Conservation (phyloP, 2,329 filamentous ascomycete genomes). For the Verticillium longisporum region DNA sequence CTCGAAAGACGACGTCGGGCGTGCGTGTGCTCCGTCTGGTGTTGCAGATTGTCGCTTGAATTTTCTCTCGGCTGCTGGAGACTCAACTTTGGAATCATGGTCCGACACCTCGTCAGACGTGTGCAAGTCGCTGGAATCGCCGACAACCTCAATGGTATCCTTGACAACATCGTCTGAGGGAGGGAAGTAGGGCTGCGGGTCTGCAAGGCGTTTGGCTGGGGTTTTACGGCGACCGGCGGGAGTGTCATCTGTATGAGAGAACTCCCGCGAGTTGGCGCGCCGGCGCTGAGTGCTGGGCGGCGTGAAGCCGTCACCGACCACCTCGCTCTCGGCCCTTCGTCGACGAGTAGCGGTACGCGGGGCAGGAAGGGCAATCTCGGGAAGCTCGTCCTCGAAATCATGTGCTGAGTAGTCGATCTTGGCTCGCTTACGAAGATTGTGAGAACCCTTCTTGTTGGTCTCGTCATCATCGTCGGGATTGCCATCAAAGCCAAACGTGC, state of each 20-base stretch:
- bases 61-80: background rate
- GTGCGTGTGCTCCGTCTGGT: background rate
- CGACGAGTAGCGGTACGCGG: conserved; percentile 18
- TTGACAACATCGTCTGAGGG: conserved; percentile 36
- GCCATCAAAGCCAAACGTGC: conserved; percentile 6
- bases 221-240: conserved; percentile 27
- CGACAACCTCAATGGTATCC: conserved; percentile 52
- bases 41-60: background rate
- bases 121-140: conserved; percentile 21
- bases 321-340: conserved; percentile 20
- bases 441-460: conserved; percentile 49
- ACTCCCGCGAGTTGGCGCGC: conserved; percentile 11
- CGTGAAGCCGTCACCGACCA: conserved; percentile 8
- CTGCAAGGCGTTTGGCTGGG: conserved; percentile 29
- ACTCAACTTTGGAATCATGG: conserved; percentile 2
- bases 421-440: conserved; percentile 49
- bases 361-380: conserved; percentile 14
- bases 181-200: conserved; percentile 11
- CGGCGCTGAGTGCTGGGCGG: conserved; percentile 6
- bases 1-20: background rate
- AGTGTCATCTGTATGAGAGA: conserved; percentile 4
- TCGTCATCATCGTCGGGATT: conserved; percentile 36
- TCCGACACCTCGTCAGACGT: conserved; percentile 21
- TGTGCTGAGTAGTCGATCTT: conserved; percentile 52
- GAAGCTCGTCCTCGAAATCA: conserved; percentile 41